Base-by-base conservation (phyloP, 2,329 filamentous ascomycete genomes). In the Alternaria conjuncta region DNA sequence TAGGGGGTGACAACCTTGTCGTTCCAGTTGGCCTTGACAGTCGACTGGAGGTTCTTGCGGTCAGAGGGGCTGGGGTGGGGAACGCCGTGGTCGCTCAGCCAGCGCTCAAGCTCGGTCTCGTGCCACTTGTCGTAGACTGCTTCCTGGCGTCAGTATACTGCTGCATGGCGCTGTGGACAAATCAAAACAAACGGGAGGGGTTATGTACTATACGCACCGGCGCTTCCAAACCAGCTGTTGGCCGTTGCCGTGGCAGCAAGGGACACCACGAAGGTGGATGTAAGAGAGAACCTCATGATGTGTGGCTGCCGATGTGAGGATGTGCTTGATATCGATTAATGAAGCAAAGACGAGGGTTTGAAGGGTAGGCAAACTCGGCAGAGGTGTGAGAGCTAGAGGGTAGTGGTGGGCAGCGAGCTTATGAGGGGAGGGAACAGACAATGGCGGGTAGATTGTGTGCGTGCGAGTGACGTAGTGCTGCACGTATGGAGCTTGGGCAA, bases 111-210 rank as follows among this genome's bases (percentile, higher is more conserved):
- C 86, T 99, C 96, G 21, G 93, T 97, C 85, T 98, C 91, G 75
- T 98, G 95, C 96, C 96, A 99, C 81, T 96, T 97, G 84, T 98
- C 97, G 86, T 98, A 98, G 15, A 91, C 95, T 97, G 76, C 53
- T 71, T 63, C 63, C 66, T 53, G 54, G 21, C 67, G 64, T 77
- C 68, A 76, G 71, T 64, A 60, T 56, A 46, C 57, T 66, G 61
- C 57, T 57, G 45, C 26, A 32, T 54, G 18, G 28, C 20, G 30
- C 26, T 13, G 43, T 46, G 21, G n/a, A 4, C 7, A 9, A 30
- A 44, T 25, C 26, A 25, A 20, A 36, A n/a, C 9, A 18, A 54
- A 43, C 9, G 20, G 20, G 61, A 68, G 36, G 70, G 60, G 62
- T 49, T 45, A 55, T 66, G 58, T 68, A 75, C 69, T 66, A 46